Evolutionary conservation across 257 asterid genomes (phyloP).

Genomic region (Nicotiana benthamiana): DNA sequence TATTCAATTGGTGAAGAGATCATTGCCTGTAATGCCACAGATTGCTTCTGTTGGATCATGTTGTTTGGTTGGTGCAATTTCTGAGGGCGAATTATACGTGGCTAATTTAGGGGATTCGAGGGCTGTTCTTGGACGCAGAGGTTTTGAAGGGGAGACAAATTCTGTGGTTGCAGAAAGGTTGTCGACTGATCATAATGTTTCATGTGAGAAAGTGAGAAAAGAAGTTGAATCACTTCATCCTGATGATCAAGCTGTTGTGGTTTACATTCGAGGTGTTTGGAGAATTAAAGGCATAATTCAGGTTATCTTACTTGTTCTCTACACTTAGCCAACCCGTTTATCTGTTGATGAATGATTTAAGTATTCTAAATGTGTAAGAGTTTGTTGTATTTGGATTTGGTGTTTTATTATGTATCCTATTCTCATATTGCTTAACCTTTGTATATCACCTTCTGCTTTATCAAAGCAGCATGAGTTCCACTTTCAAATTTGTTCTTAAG

Average conservation of each 20-base stretch:
- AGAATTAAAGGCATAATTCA: conserved; percentile 96
- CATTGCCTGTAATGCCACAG: conserved; percentile 56
- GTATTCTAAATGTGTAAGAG: background rate
- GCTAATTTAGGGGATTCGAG: conserved; percentile 96
- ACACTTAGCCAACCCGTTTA: background rate
- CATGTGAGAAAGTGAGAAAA: conserved; percentile 67
- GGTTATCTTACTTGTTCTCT: conserved; percentile 30
- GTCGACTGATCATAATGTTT: conserved; percentile 88
- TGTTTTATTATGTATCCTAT: background rate
- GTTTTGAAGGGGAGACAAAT: conserved; percentile 51
- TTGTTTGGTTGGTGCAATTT: conserved; percentile 82
- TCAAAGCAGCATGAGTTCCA: conserved; percentile 18
- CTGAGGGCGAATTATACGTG: conserved; percentile 60
- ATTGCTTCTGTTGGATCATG: conserved; percentile 91
- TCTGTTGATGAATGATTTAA: background rate
- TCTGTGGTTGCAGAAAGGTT: conserved; percentile 75
- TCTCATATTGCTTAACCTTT: background rate
- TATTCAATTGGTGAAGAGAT: conserved; percentile 59
- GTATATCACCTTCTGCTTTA: background rate
- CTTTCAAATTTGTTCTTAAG: conserved; percentile 30
- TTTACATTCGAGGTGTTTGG: conserved; percentile 88
- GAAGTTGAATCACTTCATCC: conserved; percentile 93
- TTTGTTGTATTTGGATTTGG: background rate
- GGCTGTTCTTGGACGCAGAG: conserved; percentile 84
- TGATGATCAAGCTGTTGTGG: conserved; percentile 64